Conservation (phyloP, 2,329 filamentous ascomycete genomes). For the Trichoderma afroharzianum region DNA sequence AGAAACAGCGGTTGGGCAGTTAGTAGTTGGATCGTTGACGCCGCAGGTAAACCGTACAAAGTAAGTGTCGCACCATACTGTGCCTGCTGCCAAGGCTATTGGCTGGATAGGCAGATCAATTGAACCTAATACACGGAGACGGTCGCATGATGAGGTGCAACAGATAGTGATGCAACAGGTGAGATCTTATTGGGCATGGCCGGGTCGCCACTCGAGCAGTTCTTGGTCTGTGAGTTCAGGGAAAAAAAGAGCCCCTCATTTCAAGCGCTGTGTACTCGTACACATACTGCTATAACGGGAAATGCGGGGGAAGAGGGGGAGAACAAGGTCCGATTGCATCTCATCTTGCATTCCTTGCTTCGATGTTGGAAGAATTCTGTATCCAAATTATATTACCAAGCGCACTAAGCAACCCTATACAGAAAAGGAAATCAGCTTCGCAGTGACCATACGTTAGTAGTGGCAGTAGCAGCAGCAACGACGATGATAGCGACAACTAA, state of each 20-base stretch:
- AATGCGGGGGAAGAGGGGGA: neutral
- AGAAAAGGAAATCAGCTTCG: neutral
- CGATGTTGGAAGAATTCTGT: neutral
- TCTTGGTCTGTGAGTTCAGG: neutral
- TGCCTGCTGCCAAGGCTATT: neutral
- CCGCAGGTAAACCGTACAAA: neutral
- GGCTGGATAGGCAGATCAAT: neutral
- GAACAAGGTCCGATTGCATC: neutral
- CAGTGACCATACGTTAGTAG: neutral
- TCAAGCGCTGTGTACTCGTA: neutral
- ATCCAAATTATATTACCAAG: neutral
- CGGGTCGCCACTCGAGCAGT: neutral
- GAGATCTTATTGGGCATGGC: neutral
- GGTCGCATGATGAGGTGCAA: neutral
- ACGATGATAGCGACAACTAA: neutral
- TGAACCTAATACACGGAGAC: neutral
- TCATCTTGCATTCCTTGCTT: neutral
- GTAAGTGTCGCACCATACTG: slow-evolving; percentile 4
- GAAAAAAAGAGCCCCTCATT: neutral
- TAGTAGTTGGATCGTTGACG: neutral
- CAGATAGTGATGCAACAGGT: slow-evolving; percentile 5
- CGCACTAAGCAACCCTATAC: neutral
- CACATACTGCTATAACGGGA: neutral
- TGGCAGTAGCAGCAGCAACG: neutral
- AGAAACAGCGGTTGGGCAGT: neutral